Evolutionary conservation across 2,329 filamentous ascomycete species (phyloP).

Genomic region (Fusarium ramigenum): DNA sequence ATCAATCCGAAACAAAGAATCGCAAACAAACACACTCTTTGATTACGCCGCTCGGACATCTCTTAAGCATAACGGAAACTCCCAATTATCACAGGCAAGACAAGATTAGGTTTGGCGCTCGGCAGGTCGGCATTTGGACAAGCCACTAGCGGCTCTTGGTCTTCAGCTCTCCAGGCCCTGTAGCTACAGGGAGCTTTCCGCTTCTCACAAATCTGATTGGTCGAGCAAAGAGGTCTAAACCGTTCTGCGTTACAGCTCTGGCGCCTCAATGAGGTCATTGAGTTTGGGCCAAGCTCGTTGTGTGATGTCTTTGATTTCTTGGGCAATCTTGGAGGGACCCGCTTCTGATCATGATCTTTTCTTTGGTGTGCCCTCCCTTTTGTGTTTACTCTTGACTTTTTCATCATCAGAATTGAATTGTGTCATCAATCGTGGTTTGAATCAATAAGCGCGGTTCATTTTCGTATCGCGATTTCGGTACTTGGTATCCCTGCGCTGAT

Average conservation of each 20-base stretch:
- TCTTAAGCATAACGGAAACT: neutral
- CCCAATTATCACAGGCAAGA: neutral
- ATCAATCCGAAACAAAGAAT: neutral
- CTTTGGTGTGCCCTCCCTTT: neutral
- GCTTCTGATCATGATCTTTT: slow-evolving; percentile 21
- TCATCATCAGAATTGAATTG: neutral
- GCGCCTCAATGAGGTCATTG: slow-evolving; percentile 33
- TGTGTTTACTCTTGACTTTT: neutral
- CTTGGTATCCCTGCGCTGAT: slow-evolving; percentile 28
- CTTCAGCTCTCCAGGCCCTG: slow-evolving; percentile 27
- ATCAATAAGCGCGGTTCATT: slow-evolving; percentile 2
- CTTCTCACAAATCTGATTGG: neutral
- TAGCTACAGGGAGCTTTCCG: neutral
- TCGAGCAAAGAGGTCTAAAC: neutral
- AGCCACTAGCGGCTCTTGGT: slow-evolving; percentile 33
- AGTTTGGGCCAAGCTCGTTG: slow-evolving; percentile 16
- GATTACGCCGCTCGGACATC: neutral
- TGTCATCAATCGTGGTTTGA: neutral
- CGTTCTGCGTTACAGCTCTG: slow-evolving; percentile 13
- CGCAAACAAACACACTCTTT: neutral
- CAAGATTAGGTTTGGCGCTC: slow-evolving; percentile 13
- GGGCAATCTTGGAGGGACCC: slow-evolving; percentile 28
- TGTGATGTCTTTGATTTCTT: slow-evolving; percentile 34
- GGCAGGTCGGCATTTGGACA: slow-evolving; percentile 30
- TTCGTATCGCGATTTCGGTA: neutral